phyloP scores from a whole-genome alignment of 371 early-diverging fungal genomes.

The Gilbertella persicaria region DNA sequence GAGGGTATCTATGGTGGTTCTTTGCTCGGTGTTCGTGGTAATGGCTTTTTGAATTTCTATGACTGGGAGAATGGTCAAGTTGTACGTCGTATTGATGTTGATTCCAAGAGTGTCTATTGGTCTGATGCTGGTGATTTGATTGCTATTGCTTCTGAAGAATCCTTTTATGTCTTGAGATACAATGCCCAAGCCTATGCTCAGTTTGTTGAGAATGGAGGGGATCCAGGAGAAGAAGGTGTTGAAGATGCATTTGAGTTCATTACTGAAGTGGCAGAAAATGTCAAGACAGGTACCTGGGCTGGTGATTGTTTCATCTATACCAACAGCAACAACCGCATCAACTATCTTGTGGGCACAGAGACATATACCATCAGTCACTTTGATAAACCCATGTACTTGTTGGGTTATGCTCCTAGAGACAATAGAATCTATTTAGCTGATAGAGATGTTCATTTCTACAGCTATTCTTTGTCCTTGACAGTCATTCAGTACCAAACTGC shows the following conservation, averaged over 20 bases:
- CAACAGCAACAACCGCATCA: constrained; percentile 85
- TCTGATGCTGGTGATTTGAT: constrained; percentile 92
- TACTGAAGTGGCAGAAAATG: constrained; percentile 87
- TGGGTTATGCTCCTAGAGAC: constrained; percentile 94
- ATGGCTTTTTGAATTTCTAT: constrained; percentile 87
- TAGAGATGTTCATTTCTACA: constrained; percentile 86
- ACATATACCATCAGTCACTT: constrained; percentile 93
- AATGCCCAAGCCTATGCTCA: constrained; percentile 83
- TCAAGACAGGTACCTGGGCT: constrained; percentile 94
- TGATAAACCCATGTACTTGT: constrained; percentile 86
- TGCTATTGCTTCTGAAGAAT: constrained; percentile 89
- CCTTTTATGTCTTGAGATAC: constrained; percentile 91
- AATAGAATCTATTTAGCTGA: constrained; percentile 94
- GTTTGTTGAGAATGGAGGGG: constrained; percentile 73
- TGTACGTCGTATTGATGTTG: constrained; percentile 94
- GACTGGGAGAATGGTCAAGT: constrained; percentile 95
- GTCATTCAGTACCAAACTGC: constrained; percentile 97
- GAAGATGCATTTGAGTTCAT: constrained; percentile 96
- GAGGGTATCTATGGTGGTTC: constrained; percentile 96
- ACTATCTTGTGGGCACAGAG: constrained; percentile 93
- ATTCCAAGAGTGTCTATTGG: constrained; percentile 88
- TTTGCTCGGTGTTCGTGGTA: constrained; percentile 86
- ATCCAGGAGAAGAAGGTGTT: constrained; percentile 89
- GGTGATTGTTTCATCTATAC: constrained; percentile 98
- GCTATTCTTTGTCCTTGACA: constrained; percentile 89